Conservation (phyloP, 768 basidiomycete species). For the Brasilioporus rufonigricans region DNA sequence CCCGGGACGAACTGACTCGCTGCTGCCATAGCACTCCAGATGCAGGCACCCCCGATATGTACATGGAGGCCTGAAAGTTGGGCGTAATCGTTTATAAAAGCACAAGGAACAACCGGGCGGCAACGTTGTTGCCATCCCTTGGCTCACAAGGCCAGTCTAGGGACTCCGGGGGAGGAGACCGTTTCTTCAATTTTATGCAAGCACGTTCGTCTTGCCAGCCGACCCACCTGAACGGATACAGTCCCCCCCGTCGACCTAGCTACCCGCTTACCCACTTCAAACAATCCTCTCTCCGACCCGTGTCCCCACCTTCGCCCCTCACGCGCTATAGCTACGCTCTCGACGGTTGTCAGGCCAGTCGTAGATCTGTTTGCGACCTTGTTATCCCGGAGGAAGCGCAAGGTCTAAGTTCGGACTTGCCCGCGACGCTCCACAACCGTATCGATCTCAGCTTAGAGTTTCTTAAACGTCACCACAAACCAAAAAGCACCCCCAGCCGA, state of each 20-base stretch:
- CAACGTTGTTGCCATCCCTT: slow-evolving; percentile 11
- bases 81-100: slow-evolving; percentile 30
- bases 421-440: slow-evolving; percentile 30
- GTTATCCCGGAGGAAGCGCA: slow-evolving; percentile 29
- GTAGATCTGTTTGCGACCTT: slow-evolving; percentile 30
- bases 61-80: slow-evolving; percentile 21
- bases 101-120: slow-evolving; percentile 13
- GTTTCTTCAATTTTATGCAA: slow-evolving; percentile 27
- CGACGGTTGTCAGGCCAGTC: slow-evolving; percentile 8
- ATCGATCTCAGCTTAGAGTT: slow-evolving; percentile 39
- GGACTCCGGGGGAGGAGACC: slow-evolving; percentile 11
- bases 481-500: slow-evolving; percentile 43
- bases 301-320: slow-evolving; percentile 23
- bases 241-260: slow-evolving; percentile 13
- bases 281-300: neutral
- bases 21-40: slow-evolving; percentile 11
- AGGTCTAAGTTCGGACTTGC: slow-evolving; percentile 31
- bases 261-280: slow-evolving; percentile 15
- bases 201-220: slow-evolving; percentile 33
- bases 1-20: slow-evolving; percentile 13
- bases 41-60: slow-evolving; percentile 28
- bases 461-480: slow-evolving; percentile 65
- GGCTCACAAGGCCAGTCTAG: slow-evolving; percentile 2
- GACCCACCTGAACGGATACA: slow-evolving; percentile 20
- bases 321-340: slow-evolving; percentile 8